phyloP scores from a whole-genome alignment of 2,329 filamentous ascomycete genomes.

The Cordyceps tenuipes region DNA sequence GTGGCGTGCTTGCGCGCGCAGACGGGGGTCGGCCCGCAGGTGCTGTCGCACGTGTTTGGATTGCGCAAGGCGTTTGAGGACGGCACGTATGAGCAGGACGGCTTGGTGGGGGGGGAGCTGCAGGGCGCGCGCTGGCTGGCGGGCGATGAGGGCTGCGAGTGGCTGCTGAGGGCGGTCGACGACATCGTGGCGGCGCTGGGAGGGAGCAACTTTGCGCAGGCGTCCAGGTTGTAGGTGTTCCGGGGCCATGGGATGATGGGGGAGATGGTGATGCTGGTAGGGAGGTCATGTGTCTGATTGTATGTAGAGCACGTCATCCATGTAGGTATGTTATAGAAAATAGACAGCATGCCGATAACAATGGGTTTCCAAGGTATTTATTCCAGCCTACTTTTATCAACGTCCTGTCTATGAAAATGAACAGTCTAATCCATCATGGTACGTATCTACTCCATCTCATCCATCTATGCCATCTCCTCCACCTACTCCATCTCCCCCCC shows the following conservation, averaged over 20 bases:
- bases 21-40: slow-evolving; percentile 75
- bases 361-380: neutral
- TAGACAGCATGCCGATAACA: neutral
- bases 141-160: slow-evolving; percentile 38
- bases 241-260: neutral
- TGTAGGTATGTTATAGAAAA: too few relatives aligned
- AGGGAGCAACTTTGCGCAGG: slow-evolving; percentile 30
- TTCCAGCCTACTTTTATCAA: neutral
- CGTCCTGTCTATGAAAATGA: neutral
- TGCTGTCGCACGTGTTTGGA: slow-evolving; percentile 73
- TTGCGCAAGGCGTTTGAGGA: slow-evolving; percentile 68
- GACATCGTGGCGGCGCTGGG: slow-evolving; percentile 38
- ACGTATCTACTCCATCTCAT: neutral
- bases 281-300: neutral
- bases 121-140: slow-evolving; percentile 30
- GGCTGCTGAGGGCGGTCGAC: slow-evolving; percentile 38
- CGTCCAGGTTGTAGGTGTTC: slow-evolving; percentile 18
- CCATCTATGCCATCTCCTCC: too few relatives aligned
- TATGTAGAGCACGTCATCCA: neutral
- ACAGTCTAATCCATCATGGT: neutral
- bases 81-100: slow-evolving; percentile 40
- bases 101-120: slow-evolving; percentile 27
- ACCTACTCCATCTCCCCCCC: slow-evolving; percentile 34
- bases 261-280: neutral
- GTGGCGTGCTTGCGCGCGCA: slow-evolving; percentile 69